Evolutionary conservation across 1,284 basidiomycete species (phyloP).

Genomic region (Ustilago cynodontis): DNA sequence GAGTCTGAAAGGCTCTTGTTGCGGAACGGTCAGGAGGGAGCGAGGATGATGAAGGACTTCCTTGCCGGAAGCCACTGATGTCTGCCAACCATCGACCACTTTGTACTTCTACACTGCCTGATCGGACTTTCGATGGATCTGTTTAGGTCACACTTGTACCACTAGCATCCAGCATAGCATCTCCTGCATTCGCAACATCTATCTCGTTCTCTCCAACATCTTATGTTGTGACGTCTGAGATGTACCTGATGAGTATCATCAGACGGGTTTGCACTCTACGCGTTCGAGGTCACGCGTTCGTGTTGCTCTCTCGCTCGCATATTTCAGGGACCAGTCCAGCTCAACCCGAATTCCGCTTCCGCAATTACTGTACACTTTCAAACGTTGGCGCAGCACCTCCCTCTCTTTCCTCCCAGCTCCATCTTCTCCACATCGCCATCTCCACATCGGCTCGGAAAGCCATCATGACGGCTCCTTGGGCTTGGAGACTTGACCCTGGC

Average conservation of each 20-base stretch:
- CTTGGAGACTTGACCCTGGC: conserved; percentile 28
- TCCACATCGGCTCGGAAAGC: too few relatives aligned
- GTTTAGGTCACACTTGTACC: neutral
- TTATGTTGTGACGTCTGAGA: too few relatives aligned
- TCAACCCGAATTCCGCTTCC: neutral
- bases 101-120: neutral
- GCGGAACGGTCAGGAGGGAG: conserved; percentile 46
- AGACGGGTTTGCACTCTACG: conserved; percentile 6
- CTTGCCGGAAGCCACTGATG: conserved; percentile 35
- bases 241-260: too few relatives aligned
- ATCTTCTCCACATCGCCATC: neutral
- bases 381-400: too few relatives aligned
- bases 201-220: too few relatives aligned
- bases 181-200: neutral
- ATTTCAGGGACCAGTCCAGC: conserved; percentile 18
- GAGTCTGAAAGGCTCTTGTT: conserved; percentile 53
- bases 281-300: conserved; percentile 8
- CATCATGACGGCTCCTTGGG: conserved; percentile 21
- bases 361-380: neutral
- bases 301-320: neutral
- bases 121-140: neutral
- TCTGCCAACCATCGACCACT: neutral
- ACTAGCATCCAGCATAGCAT: conserved; percentile 6
- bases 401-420: neutral
- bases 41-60: conserved; percentile 52